Evolutionary conservation across 1,284 basidiomycete species (phyloP).

Genomic region (Phylloboletellus chloephorus): DNA sequence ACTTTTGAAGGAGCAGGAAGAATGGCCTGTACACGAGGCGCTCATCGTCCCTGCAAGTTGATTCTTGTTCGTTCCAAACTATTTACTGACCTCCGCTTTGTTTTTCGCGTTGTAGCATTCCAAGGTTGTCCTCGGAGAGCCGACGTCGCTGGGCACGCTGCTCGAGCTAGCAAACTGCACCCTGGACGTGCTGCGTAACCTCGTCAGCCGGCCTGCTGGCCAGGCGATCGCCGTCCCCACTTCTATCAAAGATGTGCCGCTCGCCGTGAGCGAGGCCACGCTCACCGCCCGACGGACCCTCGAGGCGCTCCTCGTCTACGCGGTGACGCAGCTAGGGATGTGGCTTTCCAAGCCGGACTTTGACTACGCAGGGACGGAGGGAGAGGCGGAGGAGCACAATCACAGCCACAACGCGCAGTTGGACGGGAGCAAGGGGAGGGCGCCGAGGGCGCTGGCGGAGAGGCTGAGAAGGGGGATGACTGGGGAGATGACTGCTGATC

Average conservation of each 20-base stretch:
- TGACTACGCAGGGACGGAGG: slow-evolving; percentile 39
- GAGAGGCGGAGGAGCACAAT: slow-evolving; percentile 37
- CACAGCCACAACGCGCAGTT: slow-evolving; percentile 14
- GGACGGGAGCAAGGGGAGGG: slow-evolving; percentile 37
- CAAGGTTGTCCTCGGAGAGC: slow-evolving; percentile 73
- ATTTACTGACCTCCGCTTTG: background rate
- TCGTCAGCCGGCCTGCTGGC: slow-evolving; percentile 51
- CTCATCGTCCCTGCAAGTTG: slow-evolving; percentile 68
- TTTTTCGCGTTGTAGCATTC: slow-evolving; percentile 50
- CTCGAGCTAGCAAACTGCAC: slow-evolving; percentile 71
- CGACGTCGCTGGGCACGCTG: slow-evolving; percentile 73
- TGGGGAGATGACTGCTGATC: slow-evolving; percentile 70
- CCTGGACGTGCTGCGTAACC: slow-evolving; percentile 60
- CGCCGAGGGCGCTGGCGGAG: slow-evolving; percentile 51
- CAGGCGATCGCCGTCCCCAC: slow-evolving; percentile 45
- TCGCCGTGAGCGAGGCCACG: slow-evolving; percentile 55
- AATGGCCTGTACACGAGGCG: slow-evolving; percentile 65
- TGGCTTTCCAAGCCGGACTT: slow-evolving; percentile 68
- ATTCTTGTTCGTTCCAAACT: background rate
- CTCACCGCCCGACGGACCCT: slow-evolving; percentile 53
- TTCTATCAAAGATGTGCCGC: slow-evolving; percentile 37
- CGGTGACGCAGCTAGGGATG: slow-evolving; percentile 70
- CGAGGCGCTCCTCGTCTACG: slow-evolving; percentile 70
- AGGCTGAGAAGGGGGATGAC: slow-evolving; percentile 66
- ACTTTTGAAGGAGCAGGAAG: slow-evolving; percentile 59